phyloP scores from a whole-genome alignment of 2,329 filamentous ascomycete species.

The Neurospora sp. region DNA sequence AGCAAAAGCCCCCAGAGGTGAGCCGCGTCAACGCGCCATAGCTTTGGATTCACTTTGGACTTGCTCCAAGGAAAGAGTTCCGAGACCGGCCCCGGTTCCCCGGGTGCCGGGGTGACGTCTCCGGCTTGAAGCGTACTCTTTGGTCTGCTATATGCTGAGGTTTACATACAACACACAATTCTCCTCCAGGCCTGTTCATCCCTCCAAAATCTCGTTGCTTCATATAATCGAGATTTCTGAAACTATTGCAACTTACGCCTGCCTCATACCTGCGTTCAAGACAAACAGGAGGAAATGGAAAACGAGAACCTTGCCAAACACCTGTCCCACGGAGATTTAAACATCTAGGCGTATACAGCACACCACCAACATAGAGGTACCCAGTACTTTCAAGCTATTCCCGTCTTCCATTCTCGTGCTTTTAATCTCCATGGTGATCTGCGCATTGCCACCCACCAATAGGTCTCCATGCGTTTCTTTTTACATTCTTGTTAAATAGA shows the following conservation, averaged over 20 bases:
- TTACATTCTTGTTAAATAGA: background rate
- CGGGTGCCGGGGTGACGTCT: background rate
- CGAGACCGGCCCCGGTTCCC: background rate
- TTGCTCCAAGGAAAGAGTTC: background rate
- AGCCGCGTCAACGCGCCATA: background rate
- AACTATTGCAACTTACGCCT: background rate
- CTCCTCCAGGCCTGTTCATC: background rate
- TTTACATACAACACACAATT: rapidly evolving
- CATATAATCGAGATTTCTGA: background rate
- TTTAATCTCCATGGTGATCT: no score
- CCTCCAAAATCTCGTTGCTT: background rate
- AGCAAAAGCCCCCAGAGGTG: background rate
- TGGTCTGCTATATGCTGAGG: background rate
- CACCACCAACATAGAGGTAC: background rate
- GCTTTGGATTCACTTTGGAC: background rate
- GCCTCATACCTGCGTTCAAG: background rate
- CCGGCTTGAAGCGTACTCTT: background rate
- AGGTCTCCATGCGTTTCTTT: background rate
- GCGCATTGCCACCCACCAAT: background rate
- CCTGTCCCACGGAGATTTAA: background rate
- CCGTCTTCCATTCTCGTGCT: no score
- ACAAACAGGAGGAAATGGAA: background rate
- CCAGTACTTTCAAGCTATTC: no score
- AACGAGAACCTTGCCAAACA: background rate
- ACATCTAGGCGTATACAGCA: no score